Conservation (phyloP, 345 rosid genomes). For the Theobroma cacao region DNA sequence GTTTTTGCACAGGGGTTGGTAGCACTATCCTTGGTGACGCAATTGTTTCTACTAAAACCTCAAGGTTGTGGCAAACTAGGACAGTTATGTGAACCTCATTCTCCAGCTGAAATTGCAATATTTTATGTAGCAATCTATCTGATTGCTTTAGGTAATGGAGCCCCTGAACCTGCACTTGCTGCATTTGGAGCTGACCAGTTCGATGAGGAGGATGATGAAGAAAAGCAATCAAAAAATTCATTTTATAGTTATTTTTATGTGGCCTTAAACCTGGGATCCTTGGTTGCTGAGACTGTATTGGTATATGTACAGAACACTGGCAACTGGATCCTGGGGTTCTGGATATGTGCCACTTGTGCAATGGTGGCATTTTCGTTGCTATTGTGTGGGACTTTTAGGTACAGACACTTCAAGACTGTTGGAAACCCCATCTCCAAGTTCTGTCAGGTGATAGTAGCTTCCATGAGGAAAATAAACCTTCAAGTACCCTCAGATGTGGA, state of each 20-base stretch:
- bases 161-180: constrained; percentile 31
- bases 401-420: constrained; percentile 31
- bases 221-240: constrained; percentile 30
- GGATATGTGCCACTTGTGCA: constrained; percentile 26
- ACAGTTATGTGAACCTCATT: constrained; percentile 23
- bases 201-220: constrained; percentile 37
- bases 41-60: constrained; percentile 21
- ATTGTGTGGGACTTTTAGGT: constrained; percentile 21
- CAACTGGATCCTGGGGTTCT: constrained; percentile 36
- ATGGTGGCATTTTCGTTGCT: constrained; percentile 21
- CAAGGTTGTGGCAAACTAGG: constrained; percentile 29
- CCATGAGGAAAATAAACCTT: constrained; percentile 26
- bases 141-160: constrained; percentile 31
- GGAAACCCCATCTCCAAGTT: constrained; percentile 36
- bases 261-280: constrained; percentile 33
- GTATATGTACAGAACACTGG: constrained; percentile 34
- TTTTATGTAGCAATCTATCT: constrained; percentile 30
- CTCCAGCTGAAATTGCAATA: constrained; percentile 16
- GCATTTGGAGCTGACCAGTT: constrained; percentile 44
- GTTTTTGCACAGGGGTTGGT: constrained; percentile 25
- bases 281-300: constrained; percentile 36
- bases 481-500: constrained; percentile 17
- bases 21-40: constrained; percentile 23
- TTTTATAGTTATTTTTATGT: constrained; percentile 42
- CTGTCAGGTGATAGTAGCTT: constrained; percentile 33